phyloP scores from a whole-genome alignment of 371 early-diverging fungal genomes.

The Syncephalastrum monosporum region DNA sequence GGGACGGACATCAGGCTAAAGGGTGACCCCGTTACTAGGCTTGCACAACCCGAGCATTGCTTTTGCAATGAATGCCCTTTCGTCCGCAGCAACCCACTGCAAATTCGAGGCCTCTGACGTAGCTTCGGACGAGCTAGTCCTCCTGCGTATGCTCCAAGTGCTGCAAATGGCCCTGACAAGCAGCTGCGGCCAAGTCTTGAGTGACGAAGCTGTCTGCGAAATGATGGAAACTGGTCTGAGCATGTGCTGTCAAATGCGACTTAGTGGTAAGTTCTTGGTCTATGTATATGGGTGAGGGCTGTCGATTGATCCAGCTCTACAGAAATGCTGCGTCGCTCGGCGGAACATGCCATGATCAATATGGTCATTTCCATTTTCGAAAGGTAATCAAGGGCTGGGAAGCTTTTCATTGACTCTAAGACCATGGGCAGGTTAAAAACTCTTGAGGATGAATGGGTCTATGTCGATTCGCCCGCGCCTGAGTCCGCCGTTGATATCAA shows the following conservation, averaged over 20 bases:
- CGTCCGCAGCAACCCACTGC: conserved; percentile 87
- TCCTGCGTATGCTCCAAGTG: conserved; percentile 85
- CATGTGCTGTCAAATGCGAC: conserved; percentile 92
- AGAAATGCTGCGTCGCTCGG: conserved; percentile 80
- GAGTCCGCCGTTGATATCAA: conserved; percentile 7
- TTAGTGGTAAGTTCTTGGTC: conserved; percentile 68
- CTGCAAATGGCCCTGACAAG: conserved; percentile 70
- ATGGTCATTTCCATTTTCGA: conserved; percentile 76
- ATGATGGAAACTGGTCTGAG: conserved; percentile 95
- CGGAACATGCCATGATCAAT: conserved; percentile 79
- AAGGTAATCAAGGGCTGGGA: conserved; percentile 30
- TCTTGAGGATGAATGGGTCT: conserved; percentile 47
- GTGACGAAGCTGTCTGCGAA: conserved; percentile 92
- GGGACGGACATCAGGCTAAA: not conserved
- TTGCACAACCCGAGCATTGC: conserved; percentile 67
- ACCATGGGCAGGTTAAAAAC: conserved; percentile 26
- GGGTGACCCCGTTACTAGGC: conserved; percentile 42
- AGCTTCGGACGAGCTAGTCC: conserved; percentile 90
- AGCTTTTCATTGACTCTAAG: not conserved
- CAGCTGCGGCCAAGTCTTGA: conserved; percentile 65
- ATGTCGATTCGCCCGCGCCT: conserved; percentile 29
- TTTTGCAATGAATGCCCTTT: conserved; percentile 69
- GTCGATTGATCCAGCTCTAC: not conserved
- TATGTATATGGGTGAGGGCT: too few species aligned
- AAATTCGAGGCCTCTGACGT: conserved; percentile 94